phyloP scores from a whole-genome alignment of 768 basidiomycete genomes.

The Sutorius australiensis region DNA sequence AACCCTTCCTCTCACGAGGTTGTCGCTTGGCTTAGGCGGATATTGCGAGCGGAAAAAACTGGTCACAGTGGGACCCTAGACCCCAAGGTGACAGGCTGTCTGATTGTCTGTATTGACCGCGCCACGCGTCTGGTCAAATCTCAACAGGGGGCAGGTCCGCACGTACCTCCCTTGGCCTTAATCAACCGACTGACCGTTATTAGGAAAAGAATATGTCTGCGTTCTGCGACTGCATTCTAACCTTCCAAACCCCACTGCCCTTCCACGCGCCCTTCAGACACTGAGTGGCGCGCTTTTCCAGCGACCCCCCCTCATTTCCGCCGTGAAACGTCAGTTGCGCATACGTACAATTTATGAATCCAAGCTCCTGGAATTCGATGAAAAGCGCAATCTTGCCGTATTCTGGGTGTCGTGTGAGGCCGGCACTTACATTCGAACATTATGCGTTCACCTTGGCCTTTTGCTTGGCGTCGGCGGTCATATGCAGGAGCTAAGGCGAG shows the following conservation, averaged over 20 bases:
- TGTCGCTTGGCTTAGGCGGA: conserved; percentile 97
- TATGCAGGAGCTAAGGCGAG: conserved; percentile 97
- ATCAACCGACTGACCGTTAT: conserved; percentile 2
- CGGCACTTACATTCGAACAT: conserved; percentile 92
- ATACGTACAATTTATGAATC: conserved; percentile 97
- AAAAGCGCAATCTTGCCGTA: conserved; percentile 92
- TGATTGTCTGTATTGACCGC: conserved; percentile 99
- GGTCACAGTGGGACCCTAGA: conserved; percentile 98
- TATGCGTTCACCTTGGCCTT: conserved; percentile 95
- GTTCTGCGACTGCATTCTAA: conserved; percentile 88
- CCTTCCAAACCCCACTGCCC: conserved; percentile 75
- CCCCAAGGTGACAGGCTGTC: conserved; percentile 97
- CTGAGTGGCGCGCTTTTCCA: conserved; percentile 98
- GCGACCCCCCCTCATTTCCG: conserved; percentile 97
- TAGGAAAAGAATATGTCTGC: conserved; percentile 97
- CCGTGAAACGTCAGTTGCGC: conserved; percentile 96
- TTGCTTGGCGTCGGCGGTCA: conserved; percentile 97
- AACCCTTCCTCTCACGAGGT: conserved; percentile 99
- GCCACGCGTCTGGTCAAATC: conserved; percentile 97
- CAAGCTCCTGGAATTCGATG: conserved; percentile 94
- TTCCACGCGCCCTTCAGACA: conserved; percentile 93
- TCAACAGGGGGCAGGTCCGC: conserved; percentile 92
- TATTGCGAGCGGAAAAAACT: conserved; percentile 94
- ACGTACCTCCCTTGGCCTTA: not conserved
- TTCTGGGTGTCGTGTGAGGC: conserved; percentile 99